Conservation (phyloP, 1,284 basidiomycete species). For the Ustilago crameri region DNA sequence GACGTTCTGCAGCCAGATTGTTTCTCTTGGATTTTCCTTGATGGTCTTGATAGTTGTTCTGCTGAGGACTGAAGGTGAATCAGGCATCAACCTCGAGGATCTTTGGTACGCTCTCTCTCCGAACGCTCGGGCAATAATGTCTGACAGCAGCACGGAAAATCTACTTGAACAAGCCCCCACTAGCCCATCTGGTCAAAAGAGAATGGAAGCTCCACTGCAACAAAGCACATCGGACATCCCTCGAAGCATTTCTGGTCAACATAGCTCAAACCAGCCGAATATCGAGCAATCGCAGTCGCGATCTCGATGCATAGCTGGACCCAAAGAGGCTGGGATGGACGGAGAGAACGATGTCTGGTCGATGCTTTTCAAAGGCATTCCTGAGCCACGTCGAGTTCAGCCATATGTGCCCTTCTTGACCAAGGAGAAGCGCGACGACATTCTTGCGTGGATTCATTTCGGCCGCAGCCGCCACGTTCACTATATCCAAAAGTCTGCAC, state of each 20-base stretch:
- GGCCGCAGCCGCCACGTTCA: too few species aligned
- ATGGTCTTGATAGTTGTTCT: not conserved
- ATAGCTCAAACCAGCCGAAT: too few species aligned
- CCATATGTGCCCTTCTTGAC: not conserved
- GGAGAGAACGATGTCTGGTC: not conserved
- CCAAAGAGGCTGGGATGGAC: not conserved
- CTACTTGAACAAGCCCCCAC: not conserved
- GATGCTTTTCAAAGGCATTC: not conserved
- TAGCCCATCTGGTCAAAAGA: not conserved
- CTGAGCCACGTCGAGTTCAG: not conserved
- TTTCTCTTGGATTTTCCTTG: not conserved
- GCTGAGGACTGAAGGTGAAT: not conserved
- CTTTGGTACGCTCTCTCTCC: too few species aligned
- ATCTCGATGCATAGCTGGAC: too few species aligned
- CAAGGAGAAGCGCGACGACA: not conserved
- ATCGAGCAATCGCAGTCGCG: too few species aligned
- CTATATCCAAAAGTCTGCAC: not conserved
- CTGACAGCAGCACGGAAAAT: too few species aligned
- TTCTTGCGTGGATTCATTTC: not conserved
- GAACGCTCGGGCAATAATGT: too few species aligned
- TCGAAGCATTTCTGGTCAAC: too few species aligned
- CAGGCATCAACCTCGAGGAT: not conserved
- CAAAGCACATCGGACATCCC: too few species aligned
- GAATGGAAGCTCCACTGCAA: too few species aligned
- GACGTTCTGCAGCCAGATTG: conserved; percentile 3